These are phyloP conservation scores for Termitomyces sp. DNA, from an alignment of 768 basidiomycete species.

Conservation along the genomic window DNA sequence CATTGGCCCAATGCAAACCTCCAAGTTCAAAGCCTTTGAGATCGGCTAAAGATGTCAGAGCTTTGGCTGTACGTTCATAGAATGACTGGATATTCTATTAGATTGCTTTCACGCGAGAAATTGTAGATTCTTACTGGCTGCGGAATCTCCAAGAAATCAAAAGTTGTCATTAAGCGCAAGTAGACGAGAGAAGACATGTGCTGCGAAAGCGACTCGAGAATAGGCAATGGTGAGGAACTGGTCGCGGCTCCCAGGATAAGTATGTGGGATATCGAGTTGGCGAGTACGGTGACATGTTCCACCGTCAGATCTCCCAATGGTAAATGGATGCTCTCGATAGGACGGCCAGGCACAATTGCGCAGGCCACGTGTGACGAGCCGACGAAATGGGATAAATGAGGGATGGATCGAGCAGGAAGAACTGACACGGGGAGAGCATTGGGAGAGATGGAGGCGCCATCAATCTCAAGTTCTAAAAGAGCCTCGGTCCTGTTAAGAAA, in stretches of 20 bases:
- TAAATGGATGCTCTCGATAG: constrained; percentile 59
- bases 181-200: constrained; percentile 58
- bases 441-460: constrained; percentile 23
- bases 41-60: constrained; percentile 53
- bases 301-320: constrained; percentile 55
- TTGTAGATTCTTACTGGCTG: constrained; percentile 38
- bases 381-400: constrained; percentile 49
- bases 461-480: constrained; percentile 55
- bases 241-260: constrained; percentile 56
- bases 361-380: constrained; percentile 55
- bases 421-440: constrained; percentile 26
- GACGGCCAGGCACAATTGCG: constrained; percentile 58
- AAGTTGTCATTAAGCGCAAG: constrained; percentile 61
- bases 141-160: constrained; percentile 43
- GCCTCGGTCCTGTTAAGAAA: constrained; percentile 55
- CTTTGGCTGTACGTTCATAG: constrained; percentile 53
- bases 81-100: constrained; percentile 41
- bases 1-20: constrained; percentile 70
- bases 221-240: constrained; percentile 47
- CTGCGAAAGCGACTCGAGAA: constrained; percentile 50
- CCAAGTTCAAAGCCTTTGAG: constrained; percentile 68
- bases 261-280: constrained; percentile 44
- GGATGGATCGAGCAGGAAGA: constrained; percentile 32
- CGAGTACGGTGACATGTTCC: constrained; percentile 47
- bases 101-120: constrained; percentile 7